phyloP scores from a whole-genome alignment of 495 filamentous ascomycete genomes.

The Immersiella caudata region DNA sequence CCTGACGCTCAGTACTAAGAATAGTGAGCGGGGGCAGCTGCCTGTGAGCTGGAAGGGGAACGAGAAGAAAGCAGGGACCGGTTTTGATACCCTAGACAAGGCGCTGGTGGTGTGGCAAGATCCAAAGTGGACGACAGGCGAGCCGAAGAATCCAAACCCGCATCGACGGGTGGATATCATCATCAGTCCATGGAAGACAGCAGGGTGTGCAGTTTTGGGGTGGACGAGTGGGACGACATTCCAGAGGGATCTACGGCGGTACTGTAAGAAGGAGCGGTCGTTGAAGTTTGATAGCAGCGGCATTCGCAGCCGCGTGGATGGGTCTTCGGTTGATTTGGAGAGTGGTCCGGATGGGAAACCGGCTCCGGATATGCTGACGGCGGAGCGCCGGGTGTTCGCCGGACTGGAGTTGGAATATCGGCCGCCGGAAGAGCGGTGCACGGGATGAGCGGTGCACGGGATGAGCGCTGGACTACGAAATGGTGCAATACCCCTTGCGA shows the following conservation, averaged over 20 bases:
- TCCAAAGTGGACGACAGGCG: conserved; percentile 55
- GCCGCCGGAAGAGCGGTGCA: conserved; percentile 74
- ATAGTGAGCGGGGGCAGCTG: conserved; percentile 70
- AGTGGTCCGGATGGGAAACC: conserved; percentile 43
- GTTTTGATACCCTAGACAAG: conserved; percentile 89
- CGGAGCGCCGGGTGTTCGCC: conserved; percentile 81
- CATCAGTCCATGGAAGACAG: conserved; percentile 81
- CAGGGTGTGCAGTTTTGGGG: conserved; percentile 83
- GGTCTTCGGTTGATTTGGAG: conserved; percentile 66
- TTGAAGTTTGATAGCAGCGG: conserved; percentile 95
- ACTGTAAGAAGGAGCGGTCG: conserved; percentile 68
- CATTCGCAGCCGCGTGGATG: conserved; percentile 66
- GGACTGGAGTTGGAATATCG: conserved; percentile 74
- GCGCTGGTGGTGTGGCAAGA: conserved; percentile 93
- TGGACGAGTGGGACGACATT: conserved; percentile 93
- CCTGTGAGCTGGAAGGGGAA: conserved; percentile 58
- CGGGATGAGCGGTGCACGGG: conserved; percentile 51
- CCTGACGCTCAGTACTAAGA: conserved; percentile 65
- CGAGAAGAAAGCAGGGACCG: conserved; percentile 44
- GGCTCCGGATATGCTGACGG: conserved; percentile 62
- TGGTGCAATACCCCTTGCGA: background rate
- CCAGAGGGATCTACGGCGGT: conserved; percentile 79
- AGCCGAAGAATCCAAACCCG: conserved; percentile 65
- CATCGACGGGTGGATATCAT: conserved; percentile 95
- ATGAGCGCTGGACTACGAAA: background rate